These are phyloP conservation scores for Phytophthora sp. DNA, from an alignment of 352 stramenopile species.

Conservation along the genomic window DNA sequence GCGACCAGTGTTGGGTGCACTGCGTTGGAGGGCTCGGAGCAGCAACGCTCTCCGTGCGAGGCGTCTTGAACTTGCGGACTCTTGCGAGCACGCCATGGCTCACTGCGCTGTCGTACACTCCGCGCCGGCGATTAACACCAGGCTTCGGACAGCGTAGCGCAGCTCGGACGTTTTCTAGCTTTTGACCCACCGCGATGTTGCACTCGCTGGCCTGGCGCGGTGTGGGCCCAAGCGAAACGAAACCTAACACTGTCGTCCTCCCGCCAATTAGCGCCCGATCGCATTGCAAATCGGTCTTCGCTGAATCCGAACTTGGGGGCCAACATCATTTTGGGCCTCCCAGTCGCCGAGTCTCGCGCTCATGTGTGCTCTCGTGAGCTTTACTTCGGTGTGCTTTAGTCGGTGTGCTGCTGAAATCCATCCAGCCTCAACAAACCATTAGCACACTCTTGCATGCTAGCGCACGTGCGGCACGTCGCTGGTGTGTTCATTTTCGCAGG, in stretches of 20 bases:
- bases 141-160: conserved; percentile 18
- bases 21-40: too few relatives aligned
- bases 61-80: conserved; percentile 17
- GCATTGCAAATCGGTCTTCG: conserved; percentile 3
- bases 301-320: too few relatives aligned
- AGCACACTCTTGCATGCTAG: not conserved
- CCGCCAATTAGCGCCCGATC: conserved; percentile 13
- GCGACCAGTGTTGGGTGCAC: not conserved
- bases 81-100: not conserved
- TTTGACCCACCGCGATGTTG: not conserved
- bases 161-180: conserved; percentile 14
- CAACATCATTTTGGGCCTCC: too few relatives aligned
- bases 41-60: too few relatives aligned
- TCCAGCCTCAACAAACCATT: not conserved
- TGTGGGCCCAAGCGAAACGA: too few relatives aligned
- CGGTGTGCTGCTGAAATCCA: conserved; percentile 4
- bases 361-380: not conserved
- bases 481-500: too few relatives aligned
- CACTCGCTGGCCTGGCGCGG: too few relatives aligned
- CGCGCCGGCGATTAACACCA: conserved; percentile 5
- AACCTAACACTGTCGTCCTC: not conserved
- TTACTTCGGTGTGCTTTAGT: conserved; percentile 3
- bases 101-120: not conserved
- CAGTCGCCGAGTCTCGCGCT: too few relatives aligned
- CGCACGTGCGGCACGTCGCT: not conserved